A percentile compares a stretch with the other conserved stretches of the same genome.
These are phyloP conservation scores for Cetraspora pellucida DNA, from an alignment of 192 early-diverging fungal species.

Conservation along the genomic window DNA sequence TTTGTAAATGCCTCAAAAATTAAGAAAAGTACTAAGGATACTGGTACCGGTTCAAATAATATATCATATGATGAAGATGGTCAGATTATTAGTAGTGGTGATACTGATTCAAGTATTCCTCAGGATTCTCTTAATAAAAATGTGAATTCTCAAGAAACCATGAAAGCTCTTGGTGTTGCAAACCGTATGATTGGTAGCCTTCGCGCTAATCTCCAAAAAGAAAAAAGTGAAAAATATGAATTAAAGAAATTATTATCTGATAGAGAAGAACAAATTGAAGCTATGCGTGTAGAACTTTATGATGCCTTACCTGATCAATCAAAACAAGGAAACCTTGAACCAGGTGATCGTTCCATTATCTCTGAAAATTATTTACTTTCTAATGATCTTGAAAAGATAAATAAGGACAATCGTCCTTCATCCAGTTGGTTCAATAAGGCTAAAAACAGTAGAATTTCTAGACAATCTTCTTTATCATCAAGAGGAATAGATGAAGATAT, in stretches of 20 bases:
- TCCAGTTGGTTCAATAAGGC: conserved; percentile 15
- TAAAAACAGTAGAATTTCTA: background rate
- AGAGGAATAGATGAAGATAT: conserved; percentile 2
- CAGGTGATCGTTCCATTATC: background rate
- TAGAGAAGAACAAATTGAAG: conserved; percentile 61
- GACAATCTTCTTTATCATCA: background rate
- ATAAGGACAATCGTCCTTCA: conserved; percentile 20
- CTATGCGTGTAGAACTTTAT: conserved; percentile 49
- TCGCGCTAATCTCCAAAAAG: conserved; percentile 53
- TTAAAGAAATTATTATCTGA: conserved; percentile 56
- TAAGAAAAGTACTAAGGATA: conserved; percentile 7
- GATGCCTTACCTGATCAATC: conserved; percentile 31
- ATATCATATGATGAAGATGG: background rate
- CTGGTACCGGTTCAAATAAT: background rate
- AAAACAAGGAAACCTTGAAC: background rate
- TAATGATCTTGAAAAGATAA: conserved; percentile 24
- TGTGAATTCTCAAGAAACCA: conserved; percentile 38
- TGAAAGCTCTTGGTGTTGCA: conserved; percentile 44
- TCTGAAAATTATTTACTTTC: background rate
- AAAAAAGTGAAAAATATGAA: conserved; percentile 59
- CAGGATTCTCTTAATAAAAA: conserved; percentile 11
- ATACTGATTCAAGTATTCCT: background rate
- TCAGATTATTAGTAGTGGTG: background rate
- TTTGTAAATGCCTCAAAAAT: background rate
- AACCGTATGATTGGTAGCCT: conserved; percentile 60